Conservation (phyloP, 441 rosid genomes). For the Gossypium gossypioides region DNA sequence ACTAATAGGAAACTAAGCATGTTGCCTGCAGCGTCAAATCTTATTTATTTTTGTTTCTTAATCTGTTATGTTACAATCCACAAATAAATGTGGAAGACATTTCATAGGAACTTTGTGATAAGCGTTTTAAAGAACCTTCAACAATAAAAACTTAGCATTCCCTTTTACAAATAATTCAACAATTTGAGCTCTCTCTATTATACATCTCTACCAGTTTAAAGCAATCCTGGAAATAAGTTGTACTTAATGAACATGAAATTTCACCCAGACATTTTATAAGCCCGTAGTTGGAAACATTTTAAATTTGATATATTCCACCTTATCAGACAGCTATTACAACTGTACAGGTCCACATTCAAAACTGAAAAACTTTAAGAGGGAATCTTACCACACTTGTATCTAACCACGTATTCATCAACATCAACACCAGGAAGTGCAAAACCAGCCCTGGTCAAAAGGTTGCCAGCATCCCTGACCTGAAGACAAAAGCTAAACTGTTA, state of each 20-base stretch:
- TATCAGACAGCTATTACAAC: not conserved
- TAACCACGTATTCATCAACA: constrained; percentile 80
- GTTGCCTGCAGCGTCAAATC: too few species aligned
- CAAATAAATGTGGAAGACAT: too few species aligned
- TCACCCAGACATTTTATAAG: not conserved
- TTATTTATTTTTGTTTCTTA: too few species aligned
- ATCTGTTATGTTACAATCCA: too few species aligned
- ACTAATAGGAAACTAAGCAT: too few species aligned
- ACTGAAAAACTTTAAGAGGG: not conserved
- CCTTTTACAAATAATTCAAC: not conserved
- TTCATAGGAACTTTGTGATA: too few species aligned
- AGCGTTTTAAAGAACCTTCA: not conserved
- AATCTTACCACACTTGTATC: constrained; percentile 67
- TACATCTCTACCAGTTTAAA: not conserved
- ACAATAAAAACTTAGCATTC: not conserved
- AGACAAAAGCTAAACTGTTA: not conserved
- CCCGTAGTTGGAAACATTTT: not conserved
- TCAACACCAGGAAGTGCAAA: constrained; percentile 91
- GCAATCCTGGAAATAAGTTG: not conserved
- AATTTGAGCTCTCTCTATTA: not conserved
- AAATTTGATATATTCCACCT: not conserved
- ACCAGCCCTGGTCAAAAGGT: constrained; percentile 91
- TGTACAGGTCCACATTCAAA: not conserved
- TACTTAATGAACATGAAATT: not conserved
- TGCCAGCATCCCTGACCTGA: constrained; percentile 94